phyloP scores from a whole-genome alignment of 2,329 filamentous ascomycete genomes.

The Neonectria magnoliae region DNA sequence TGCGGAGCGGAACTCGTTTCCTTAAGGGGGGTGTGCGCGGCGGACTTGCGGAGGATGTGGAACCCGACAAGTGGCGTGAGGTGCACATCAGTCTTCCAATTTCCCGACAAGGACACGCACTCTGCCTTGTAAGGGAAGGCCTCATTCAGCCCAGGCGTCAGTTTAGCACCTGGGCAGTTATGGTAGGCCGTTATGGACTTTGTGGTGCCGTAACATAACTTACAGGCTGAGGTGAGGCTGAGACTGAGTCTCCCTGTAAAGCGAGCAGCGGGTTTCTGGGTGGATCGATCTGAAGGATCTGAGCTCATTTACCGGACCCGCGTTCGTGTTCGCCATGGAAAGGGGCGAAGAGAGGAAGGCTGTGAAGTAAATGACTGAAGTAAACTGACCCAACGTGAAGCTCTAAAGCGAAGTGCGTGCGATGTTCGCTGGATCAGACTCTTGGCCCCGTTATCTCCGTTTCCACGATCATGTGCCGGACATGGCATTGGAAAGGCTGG shows the following conservation, averaged over 20 bases:
- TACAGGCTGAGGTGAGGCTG: not conserved
- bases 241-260: not conserved
- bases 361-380: not conserved
- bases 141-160: not conserved
- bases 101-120: conserved; percentile 8
- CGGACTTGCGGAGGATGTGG: conserved; percentile 22
- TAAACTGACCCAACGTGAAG: not conserved
- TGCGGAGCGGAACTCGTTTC: not conserved
- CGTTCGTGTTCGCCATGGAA: conserved; percentile 24
- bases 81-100: conserved; percentile 3
- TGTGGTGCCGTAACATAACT: not conserved
- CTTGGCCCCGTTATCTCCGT: not conserved
- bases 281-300: conserved; percentile 27
- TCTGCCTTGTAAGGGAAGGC: conserved; percentile 12
- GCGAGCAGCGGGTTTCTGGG: conserved; percentile 6
- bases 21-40: not conserved
- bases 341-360: not conserved
- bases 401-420: not conserved
- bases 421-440: not conserved
- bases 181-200: not conserved
- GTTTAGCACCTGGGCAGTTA: not conserved
- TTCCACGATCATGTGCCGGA: not conserved
- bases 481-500: not conserved
- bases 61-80: not conserved
- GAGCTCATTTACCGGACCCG: conserved; percentile 19